Evolutionary conservation across 495 filamentous ascomycete species (phyloP), one percentile per base, ranked within the genome.

Genomic region (Aspergillus cavernicola): DNA sequence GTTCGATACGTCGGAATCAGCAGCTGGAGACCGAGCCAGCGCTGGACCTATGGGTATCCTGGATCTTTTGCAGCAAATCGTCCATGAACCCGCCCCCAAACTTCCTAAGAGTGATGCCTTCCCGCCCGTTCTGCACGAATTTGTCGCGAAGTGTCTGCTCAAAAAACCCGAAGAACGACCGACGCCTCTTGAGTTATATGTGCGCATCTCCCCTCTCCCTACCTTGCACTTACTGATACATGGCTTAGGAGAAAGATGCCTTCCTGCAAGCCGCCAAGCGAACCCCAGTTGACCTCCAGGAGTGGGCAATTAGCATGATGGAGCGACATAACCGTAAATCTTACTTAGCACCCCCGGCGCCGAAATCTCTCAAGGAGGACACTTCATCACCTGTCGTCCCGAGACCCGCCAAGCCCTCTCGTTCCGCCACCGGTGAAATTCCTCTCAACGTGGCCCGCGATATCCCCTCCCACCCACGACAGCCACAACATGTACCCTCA

Each of bases 71-170:
- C 93, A 98, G 70, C 91, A 95, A 65, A 98, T 98, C 64, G 93
- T 98, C 36, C 89, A 97, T 60, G 93, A 98, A 66, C 89, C 93
- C 2, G 89, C 93, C 1, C 93, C 93, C 4, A 89, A 82, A 62
- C 80, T 97, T 29, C 93, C 93, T 12, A 92, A 96, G 79, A 96
- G 91, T 64, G 92, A 97, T 63, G 93, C 93, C 1, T 98, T 98
- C 78, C 93, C 93, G 8, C 79, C 82, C 5, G 96, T 96, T 52
- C 73, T 98, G 31, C 92, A 98, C 62, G 89, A 96, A 49, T 93
- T 97, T 82, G 91, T 97, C 48, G 90, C 91, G 43, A 95, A 96
- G 67, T 98, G 95, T 68, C 71, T 98, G 55, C 80, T 88, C 63
- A 98, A 98, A 69, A 82, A 84, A 41, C 85, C 93, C 0, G 89